Percentiles rank a stretch among this genome's conserved stretches.
phyloP scores from a whole-genome alignment of 2,329 filamentous ascomycete genomes.

The Epichloe uncinata region DNA sequence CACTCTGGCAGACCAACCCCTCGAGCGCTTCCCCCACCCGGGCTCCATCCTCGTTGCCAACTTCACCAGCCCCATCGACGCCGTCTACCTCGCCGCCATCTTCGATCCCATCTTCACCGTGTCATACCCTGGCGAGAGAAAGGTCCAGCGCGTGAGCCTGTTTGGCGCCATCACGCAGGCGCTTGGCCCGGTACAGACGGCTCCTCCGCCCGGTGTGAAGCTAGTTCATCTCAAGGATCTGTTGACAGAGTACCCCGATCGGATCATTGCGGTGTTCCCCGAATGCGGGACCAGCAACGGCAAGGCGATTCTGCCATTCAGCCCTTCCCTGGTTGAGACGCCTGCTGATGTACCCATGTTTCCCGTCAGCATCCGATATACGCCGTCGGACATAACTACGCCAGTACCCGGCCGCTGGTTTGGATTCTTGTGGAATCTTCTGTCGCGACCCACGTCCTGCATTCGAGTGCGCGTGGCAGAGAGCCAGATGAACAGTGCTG shows the following conservation, averaged over 20 bases:
- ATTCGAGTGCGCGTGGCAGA: slow-evolving; percentile 87
- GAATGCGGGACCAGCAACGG: slow-evolving; percentile 94
- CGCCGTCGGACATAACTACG: slow-evolving; percentile 79
- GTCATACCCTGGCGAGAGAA: slow-evolving; percentile 61
- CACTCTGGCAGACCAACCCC: slow-evolving; percentile 62
- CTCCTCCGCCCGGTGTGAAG: slow-evolving; percentile 30
- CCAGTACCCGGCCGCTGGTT: slow-evolving; percentile 65
- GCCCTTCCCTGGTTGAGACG: slow-evolving; percentile 58
- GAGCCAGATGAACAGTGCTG: slow-evolving; percentile 42
- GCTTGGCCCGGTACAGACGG: slow-evolving; percentile 44
- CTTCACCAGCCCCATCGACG: slow-evolving; percentile 85
- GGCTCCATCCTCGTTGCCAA: slow-evolving; percentile 78
- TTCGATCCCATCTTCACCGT: slow-evolving; percentile 93
- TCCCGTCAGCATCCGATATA: slow-evolving; percentile 81
- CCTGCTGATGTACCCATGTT: slow-evolving; percentile 64
- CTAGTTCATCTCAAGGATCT: slow-evolving; percentile 52
- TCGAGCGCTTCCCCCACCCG: slow-evolving; percentile 56
- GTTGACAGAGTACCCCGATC: slow-evolving; percentile 52
- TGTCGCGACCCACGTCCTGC: slow-evolving; percentile 73
- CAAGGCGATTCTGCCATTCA: slow-evolving; percentile 73
- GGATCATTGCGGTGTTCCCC: slow-evolving; percentile 77
- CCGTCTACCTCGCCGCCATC: slow-evolving; percentile 85
- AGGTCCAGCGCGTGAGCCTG: slow-evolving; percentile 66
- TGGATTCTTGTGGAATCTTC: slow-evolving; percentile 71
- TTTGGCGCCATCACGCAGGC: slow-evolving; percentile 62